Base-by-base conservation (phyloP, 805 yeast species). In the Cyberlindnera amylophila region DNA sequence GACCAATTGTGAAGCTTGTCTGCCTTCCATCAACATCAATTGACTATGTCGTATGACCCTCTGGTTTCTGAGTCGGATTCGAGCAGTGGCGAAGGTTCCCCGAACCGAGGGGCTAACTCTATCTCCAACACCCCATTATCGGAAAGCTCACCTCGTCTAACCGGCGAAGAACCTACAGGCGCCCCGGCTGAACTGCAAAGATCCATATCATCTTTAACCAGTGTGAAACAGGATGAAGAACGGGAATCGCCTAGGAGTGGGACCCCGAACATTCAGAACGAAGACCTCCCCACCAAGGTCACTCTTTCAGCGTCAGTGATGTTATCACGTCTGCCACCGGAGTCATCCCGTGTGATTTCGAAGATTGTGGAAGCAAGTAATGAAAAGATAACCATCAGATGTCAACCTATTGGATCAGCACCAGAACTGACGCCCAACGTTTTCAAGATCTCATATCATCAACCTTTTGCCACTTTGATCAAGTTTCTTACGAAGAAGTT, bases 361-460 rank as follows among this genome's bases (percentile, higher is more conserved):
- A 47, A 49, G 35, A 38, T 53, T 11, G 4, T 46, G 30, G 36
- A 51, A 27, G 42, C 45, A 19, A 31, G 29, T 15, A 32, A 38
- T 4, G 40, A 33, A 14, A 57, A 54, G 33, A 50, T 79, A 13
- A 69, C 75, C 1, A 62, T 80, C 8, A 59, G 86, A 28, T 76
- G 82, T 52, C 76, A 72, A 46, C 73, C 86, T 2, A 75, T 81
- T 27, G 86, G 86, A 0, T 72, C 83, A 0, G 68, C 79, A 0
- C 72, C 74, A 1, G 63, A 65, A 4, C 62, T 81, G 4, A 62
- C 55, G 2, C 85, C 85, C 0, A 62, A 67, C 3, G 65, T 74
- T 1, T 79, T 74, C 54, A 71, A 69, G 44, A 75, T 77, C 3
- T 69, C 77, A 12, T 56, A 67, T 17, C 62, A 64, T 24, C 79